phyloP scores from a whole-genome alignment of 2,329 filamentous ascomycete species.

The Fusarium sp. region DNA sequence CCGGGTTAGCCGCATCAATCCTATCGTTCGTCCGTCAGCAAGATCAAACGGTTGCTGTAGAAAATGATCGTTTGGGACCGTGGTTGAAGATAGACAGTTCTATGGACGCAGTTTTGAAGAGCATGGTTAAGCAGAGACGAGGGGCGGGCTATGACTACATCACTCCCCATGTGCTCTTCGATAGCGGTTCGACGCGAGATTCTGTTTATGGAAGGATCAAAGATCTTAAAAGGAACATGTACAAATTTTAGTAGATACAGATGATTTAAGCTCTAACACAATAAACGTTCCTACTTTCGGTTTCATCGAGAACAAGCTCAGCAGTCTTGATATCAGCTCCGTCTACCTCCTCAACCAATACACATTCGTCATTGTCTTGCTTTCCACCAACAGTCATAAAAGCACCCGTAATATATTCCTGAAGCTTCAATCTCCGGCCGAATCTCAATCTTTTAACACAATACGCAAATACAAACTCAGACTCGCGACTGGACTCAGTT shows the following conservation, averaged over 20 bases:
- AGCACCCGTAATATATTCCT: neutral
- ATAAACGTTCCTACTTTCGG: neutral
- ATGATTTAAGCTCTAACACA: too few species aligned
- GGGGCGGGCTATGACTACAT: neutral
- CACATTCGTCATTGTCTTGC: neutral
- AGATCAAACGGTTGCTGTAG: neutral
- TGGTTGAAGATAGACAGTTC: neutral
- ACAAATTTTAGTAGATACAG: too few species aligned
- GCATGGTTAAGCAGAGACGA: neutral
- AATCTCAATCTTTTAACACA: neutral
- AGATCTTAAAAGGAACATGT: too few species aligned
- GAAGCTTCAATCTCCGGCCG: neutral
- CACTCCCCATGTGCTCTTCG: too few species aligned
- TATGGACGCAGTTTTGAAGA: neutral
- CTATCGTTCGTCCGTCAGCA: neutral
- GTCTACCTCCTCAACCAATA: neutral
- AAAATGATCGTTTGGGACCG: neutral
- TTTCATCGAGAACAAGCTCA: neutral
- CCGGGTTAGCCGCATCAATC: neutral
- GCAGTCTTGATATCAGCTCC: neutral
- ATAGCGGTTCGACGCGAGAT: too few species aligned
- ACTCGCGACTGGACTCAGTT: neutral
- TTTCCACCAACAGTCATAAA: neutral
- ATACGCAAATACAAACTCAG: slow-evolving; percentile 1
- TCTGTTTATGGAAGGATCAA: too few species aligned